Evolutionary conservation across 1,139 yeast species (phyloP).

Genomic region (Zygosaccharomyces sapae): DNA sequence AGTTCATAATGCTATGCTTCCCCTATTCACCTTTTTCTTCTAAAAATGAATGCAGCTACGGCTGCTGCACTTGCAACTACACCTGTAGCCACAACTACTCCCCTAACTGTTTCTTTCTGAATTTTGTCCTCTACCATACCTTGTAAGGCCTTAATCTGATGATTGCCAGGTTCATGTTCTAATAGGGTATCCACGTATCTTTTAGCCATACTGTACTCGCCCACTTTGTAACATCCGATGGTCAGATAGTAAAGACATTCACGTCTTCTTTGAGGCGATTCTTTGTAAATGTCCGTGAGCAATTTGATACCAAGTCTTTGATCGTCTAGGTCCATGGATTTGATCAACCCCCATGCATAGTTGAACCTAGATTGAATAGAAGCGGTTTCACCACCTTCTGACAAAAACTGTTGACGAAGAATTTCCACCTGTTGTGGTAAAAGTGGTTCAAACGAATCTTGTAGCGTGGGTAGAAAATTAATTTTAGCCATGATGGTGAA

Average conservation of each 20-base stretch:
- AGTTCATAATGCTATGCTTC: too few species aligned
- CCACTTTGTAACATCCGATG: slow-evolving; percentile 81
- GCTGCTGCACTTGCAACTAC: slow-evolving; percentile 81
- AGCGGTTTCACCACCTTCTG: slow-evolving; percentile 72
- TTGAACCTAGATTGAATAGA: slow-evolving; percentile 84
- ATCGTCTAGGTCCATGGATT: slow-evolving; percentile 55
- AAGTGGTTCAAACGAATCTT: slow-evolving; percentile 50
- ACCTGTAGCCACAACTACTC: slow-evolving; percentile 83
- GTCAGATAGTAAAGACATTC: slow-evolving; percentile 87
- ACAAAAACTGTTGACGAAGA: slow-evolving; percentile 68
- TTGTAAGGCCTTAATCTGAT: slow-evolving; percentile 69
- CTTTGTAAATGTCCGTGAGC: slow-evolving; percentile 68
- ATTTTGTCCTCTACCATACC: slow-evolving; percentile 78
- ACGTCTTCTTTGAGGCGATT: slow-evolving; percentile 76
- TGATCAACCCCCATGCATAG: slow-evolving; percentile 93
- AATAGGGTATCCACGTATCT: slow-evolving; percentile 77
- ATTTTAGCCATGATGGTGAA: too few species aligned
- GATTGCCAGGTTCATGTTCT: slow-evolving; percentile 75
- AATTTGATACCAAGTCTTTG: slow-evolving; percentile 78
- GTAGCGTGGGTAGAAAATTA: slow-evolving; percentile 32
- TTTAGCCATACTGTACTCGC: slow-evolving; percentile 82
- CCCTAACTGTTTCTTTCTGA: slow-evolving; percentile 78
- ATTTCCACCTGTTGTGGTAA: slow-evolving; percentile 70
- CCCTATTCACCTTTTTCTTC: slow-evolving; percentile 22
- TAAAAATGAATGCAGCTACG: slow-evolving; percentile 53